These are phyloP conservation scores for Pleurotus sapidus DNA, from an alignment of 768 basidiomycete species.

Conservation along the genomic window DNA sequence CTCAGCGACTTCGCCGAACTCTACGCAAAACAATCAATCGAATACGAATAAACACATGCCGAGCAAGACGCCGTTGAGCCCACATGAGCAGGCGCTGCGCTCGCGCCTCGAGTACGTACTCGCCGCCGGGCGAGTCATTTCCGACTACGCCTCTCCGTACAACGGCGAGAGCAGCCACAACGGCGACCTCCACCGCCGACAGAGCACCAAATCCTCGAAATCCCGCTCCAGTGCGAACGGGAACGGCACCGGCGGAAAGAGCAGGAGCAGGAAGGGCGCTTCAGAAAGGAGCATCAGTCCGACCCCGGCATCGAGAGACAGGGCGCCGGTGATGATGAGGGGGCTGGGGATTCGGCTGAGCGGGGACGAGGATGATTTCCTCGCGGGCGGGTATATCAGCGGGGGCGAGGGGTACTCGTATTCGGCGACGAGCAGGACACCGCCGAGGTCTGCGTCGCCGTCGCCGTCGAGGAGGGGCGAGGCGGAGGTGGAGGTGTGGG, in stretches of 20 bases:
- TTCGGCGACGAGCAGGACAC: too few relatives aligned
- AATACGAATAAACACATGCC: background rate
- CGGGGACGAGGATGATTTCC: slow-evolving; percentile 3
- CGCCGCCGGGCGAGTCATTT: background rate
- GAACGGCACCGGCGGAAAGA: background rate
- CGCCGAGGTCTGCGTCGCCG: too few relatives aligned
- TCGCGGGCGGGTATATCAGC: too few relatives aligned
- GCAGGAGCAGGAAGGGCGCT: slow-evolving; percentile 8
- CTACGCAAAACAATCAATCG: background rate
- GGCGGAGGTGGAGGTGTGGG: too few relatives aligned
- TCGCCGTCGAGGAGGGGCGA: too few relatives aligned
- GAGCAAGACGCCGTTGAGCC: slow-evolving; percentile 26
- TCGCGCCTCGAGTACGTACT: slow-evolving; percentile 52
- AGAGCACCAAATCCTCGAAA: slow-evolving; percentile 6
- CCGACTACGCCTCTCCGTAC: background rate
- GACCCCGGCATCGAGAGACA: background rate
- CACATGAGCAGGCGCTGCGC: slow-evolving; percentile 53
- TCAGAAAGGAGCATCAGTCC: background rate
- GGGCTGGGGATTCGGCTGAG: background rate
- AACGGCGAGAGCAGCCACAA: background rate
- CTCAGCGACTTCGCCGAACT: background rate
- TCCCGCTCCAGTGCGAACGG: slow-evolving; percentile 8
- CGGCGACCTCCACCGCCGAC: background rate
- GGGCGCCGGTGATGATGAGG: background rate
- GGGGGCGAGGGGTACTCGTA: too few relatives aligned